Evolutionary conservation across 805 yeast species (phyloP).

Genomic region (Ogataea ganodermae): DNA sequence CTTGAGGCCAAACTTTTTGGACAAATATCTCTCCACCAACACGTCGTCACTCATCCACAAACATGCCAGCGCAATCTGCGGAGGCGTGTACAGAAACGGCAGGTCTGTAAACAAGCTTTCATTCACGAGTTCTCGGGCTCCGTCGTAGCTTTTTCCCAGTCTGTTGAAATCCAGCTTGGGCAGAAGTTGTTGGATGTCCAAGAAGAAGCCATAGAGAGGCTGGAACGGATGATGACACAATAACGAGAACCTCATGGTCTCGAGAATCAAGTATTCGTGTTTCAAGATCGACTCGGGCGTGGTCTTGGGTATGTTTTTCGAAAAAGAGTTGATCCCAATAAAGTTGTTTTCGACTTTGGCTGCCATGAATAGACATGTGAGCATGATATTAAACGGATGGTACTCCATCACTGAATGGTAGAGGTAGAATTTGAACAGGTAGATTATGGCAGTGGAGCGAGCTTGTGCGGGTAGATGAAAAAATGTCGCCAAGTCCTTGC

Average conservation of each 20-base stretch:
- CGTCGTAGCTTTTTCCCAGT: slow-evolving; percentile 69
- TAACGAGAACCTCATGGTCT: slow-evolving; percentile 74
- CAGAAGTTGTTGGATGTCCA: slow-evolving; percentile 75
- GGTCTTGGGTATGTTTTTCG: slow-evolving; percentile 66
- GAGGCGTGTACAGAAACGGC: slow-evolving; percentile 80
- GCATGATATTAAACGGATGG: slow-evolving; percentile 81
- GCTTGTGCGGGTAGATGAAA: slow-evolving; percentile 88
- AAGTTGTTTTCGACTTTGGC: slow-evolving; percentile 92
- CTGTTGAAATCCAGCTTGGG: slow-evolving; percentile 53
- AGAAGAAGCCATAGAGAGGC: slow-evolving; percentile 91
- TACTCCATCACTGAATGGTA: slow-evolving; percentile 81
- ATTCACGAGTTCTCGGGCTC: slow-evolving; percentile 63
- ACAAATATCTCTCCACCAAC: slow-evolving; percentile 65
- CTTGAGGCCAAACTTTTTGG: slow-evolving; percentile 53
- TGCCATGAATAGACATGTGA: slow-evolving; percentile 83
- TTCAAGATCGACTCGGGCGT: slow-evolving; percentile 68
- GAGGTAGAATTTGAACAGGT: slow-evolving; percentile 78
- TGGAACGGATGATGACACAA: slow-evolving; percentile 85
- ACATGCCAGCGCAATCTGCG: slow-evolving; percentile 92
- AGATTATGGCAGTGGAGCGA: slow-evolving; percentile 81
- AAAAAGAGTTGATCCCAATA: slow-evolving; percentile 79
- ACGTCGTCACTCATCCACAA: slow-evolving; percentile 66
- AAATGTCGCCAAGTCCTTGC: slow-evolving; percentile 67
- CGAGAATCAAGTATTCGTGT: slow-evolving; percentile 76
- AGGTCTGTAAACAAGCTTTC: slow-evolving; percentile 78